Percentiles rank a stretch among this genome's conserved stretches.
Evolutionary conservation across 495 filamentous ascomycete genomes (phyloP).

Genomic region (Sordaria brevicollis): DNA sequence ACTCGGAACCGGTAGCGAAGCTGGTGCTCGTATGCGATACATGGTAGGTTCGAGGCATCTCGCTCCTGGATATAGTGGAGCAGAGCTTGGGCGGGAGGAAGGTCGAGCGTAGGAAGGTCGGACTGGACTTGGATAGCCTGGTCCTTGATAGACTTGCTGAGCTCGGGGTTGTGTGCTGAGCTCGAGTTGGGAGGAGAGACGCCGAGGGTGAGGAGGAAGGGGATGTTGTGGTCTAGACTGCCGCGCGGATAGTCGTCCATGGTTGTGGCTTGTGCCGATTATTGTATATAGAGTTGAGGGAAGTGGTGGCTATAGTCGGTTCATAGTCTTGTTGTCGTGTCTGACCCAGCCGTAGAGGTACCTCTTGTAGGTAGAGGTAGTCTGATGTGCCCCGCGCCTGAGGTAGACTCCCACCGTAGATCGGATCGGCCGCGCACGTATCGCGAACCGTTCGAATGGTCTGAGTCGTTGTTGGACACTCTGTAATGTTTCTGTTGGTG

Average conservation of each 20-base stretch:
- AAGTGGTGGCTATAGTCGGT: background rate
- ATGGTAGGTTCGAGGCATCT: conserved; percentile 53
- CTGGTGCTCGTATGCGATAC: conserved; percentile 39
- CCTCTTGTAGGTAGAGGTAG: too few species aligned
- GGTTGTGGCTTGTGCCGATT: background rate
- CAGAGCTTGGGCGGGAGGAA: conserved; percentile 53
- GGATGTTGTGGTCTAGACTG: conserved; percentile 73
- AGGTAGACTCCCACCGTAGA: background rate
- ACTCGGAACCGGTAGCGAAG: conserved; percentile 50
- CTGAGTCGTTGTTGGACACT: background rate
- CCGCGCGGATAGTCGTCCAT: conserved; percentile 85
- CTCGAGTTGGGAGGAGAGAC: conserved; percentile 31
- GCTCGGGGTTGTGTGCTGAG: conserved; percentile 16
- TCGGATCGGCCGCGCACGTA: background rate
- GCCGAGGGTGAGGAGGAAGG: conserved; percentile 69
- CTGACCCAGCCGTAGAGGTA: background rate
- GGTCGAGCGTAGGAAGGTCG: conserved; percentile 54
- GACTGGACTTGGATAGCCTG: conserved; percentile 53
- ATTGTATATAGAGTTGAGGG: background rate
- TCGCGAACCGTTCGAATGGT: background rate
- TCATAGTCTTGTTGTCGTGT: background rate
- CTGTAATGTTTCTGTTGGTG: background rate
- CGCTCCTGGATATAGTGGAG: conserved; percentile 55
- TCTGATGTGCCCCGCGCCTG: background rate
- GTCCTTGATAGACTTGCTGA: conserved; percentile 47